Evolutionary conservation across 805 yeast species (phyloP).

Genomic region (Zygoascus biomembranicola): DNA sequence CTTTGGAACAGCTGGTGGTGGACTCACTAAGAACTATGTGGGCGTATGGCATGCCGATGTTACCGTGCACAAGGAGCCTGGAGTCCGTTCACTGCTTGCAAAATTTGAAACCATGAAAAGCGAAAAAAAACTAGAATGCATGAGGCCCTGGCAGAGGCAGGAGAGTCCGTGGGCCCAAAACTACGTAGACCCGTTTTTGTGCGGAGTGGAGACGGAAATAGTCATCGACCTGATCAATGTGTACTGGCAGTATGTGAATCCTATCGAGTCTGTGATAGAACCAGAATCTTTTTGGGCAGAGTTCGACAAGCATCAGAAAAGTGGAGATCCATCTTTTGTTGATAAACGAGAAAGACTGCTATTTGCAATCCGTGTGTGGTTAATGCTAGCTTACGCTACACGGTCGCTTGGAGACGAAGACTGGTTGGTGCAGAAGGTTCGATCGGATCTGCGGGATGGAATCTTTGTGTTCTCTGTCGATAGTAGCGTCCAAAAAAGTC

Average conservation of each 20-base stretch:
- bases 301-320: conserved; percentile 1
- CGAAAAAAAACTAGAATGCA: conserved; percentile 5
- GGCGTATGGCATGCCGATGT: conserved; percentile 9
- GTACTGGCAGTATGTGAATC: conserved; percentile 8
- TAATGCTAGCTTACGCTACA: conserved; percentile 4
- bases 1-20: neutral
- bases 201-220: conserved; percentile 7
- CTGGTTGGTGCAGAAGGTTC: neutral
- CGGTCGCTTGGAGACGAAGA: conserved; percentile 1
- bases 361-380: conserved; percentile 2
- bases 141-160: conserved; percentile 8
- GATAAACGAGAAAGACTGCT: neutral
- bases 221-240: conserved; percentile 2
- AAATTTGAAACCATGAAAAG: conserved; percentile 4
- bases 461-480: conserved; percentile 2
- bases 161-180: neutral
- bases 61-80: conserved; percentile 5
- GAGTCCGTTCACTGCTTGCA: conserved; percentile 3
- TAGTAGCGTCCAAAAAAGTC: conserved; percentile 3
- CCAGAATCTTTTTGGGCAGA: conserved; percentile 3
- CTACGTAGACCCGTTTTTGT: conserved; percentile 7
- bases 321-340: neutral
- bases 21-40: conserved; percentile 3
- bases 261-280: conserved; percentile 8
- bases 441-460: conserved; percentile 1